Evolutionary conservation across 2,329 filamentous ascomycete species (phyloP), one percentile per base, ranked within the genome.

Genomic region (Nectriaceae sp.): DNA sequence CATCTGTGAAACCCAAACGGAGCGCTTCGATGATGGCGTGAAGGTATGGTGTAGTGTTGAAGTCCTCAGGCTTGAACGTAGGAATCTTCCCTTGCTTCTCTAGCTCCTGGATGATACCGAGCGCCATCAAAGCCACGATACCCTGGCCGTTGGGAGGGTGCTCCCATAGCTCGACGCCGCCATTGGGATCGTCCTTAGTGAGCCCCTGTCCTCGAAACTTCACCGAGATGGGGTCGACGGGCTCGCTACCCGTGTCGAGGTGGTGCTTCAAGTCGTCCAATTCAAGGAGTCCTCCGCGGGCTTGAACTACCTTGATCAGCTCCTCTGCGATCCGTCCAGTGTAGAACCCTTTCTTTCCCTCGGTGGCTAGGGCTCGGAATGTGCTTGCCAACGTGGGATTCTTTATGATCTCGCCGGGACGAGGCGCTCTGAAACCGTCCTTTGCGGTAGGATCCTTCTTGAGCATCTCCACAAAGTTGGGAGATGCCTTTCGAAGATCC

Each of bases 111-210:
- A 99, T 76, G 56, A 97, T 96, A 2, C 94, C 94, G 1, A 99
- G 76, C 0, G 94, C 89, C 87, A 97, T 96, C 24, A 97, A 75
- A 0, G 94, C 94, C 2, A 97, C 89, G 55, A 97, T 92, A 2
- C 94, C 94, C 70, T 97, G 94, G 0, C 94, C 92, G 62, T 97
- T 97, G 8, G 94, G 94, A 29, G 93, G 92, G 65, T 97, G 93
- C 65, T 99, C 94, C 93, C 93, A 97, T 1, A 99, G 75, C 64
- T 96, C 85, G 36, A 97, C 79, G 10, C 84, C 84, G 11, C 75
- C 69, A 8, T 69, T 55, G 5, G 56, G 53, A 2, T 54, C 52
- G 10, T 59, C 49, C 18, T 48, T 49, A 2, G 53, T 53, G 1
- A 74, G 67, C 3, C 73, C 74, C 60, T 90, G 87, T 8, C 88